Evolutionary conservation across 2,329 filamentous ascomycete species (phyloP), one percentile per base, ranked within the genome.

Genomic region (Aspergillus neotritici): DNA sequence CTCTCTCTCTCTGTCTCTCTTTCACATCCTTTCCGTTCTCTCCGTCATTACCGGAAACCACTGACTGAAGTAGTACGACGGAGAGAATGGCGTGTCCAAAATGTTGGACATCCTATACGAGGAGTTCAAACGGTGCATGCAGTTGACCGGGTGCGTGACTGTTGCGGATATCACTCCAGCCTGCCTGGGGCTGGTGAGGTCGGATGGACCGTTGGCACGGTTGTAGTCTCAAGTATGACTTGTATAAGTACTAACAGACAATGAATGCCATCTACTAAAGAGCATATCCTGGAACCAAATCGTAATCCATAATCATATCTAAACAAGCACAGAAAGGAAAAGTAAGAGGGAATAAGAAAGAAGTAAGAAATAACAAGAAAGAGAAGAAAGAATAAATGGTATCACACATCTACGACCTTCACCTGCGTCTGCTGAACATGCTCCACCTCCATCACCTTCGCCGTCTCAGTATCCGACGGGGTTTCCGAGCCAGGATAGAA

Each of bases 401-500:
- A 25, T 25, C 21, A 25, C 21, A 25, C 21, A 34, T 49, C 41
- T 2, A 47, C 47, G 15, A 43, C 43, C 41, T 47, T 45, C 16
- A 35, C 43, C 40, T 48, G 43, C 2, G 40, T 33, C 21, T 35
- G 37, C 40, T 55, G 51, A 29, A 54, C 41, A 37, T 55, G 53
- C 34, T 50, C 43, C 31, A 55, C 50, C 14, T 49, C 50, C 29
- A 46, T 5, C 29, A 30, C 37, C 40, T 55, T 49, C 29, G 41
- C 34, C 34, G 21, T 16, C 9, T 36, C 35, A 8, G 25, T 15
- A 31, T 46, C 43, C 14, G 47, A 33, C 9, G 30, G 33, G 1
- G 45, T 31, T 1, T 45, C 31, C 1, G 47, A 34, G n/a, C 45
- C 48, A 4, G 74, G 74, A 57, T 93, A 91, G 62, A 86, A 88